Conservation (phyloP, 306 rosid species). For the Rubus idaeus region DNA sequence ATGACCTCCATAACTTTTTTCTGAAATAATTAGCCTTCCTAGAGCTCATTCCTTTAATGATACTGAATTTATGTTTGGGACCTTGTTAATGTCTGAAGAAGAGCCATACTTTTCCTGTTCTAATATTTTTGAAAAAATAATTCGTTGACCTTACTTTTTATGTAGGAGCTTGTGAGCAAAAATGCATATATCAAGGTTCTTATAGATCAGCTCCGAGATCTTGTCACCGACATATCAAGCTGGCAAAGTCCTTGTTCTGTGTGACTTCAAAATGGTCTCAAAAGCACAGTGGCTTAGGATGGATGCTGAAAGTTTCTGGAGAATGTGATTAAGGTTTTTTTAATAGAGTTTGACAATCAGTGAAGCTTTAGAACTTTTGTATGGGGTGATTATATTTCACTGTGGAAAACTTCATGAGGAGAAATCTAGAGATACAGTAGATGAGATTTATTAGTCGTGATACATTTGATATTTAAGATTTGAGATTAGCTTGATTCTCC, state of each 20-base stretch:
- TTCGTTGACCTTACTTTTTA: conserved; percentile 6
- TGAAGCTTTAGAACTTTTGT: not conserved
- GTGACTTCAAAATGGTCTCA: conserved; percentile 19
- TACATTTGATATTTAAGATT: not conserved
- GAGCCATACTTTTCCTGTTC: not conserved
- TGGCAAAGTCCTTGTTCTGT: conserved; percentile 91
- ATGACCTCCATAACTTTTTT: not conserved
- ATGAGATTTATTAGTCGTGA: not conserved
- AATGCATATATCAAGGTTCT: conserved; percentile 69
- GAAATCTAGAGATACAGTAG: not conserved
- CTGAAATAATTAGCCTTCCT: not conserved
- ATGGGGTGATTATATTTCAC: not conserved
- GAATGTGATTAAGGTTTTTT: not conserved
- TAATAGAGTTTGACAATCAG: not conserved
- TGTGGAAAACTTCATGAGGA: not conserved
- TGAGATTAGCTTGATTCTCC: not conserved
- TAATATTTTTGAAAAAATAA: not conserved
- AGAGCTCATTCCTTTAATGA: not conserved
- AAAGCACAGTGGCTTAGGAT: not conserved
- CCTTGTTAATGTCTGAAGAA: not conserved
- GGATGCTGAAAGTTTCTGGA: not conserved
- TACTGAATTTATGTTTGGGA: not conserved
- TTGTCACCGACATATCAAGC: conserved; percentile 76
- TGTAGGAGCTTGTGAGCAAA: conserved; percentile 78
- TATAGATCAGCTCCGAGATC: conserved; percentile 80